These are phyloP conservation scores for Chaetomium cochliodes DNA, from an alignment of 495 filamentous ascomycete species.

Conservation along the genomic window DNA sequence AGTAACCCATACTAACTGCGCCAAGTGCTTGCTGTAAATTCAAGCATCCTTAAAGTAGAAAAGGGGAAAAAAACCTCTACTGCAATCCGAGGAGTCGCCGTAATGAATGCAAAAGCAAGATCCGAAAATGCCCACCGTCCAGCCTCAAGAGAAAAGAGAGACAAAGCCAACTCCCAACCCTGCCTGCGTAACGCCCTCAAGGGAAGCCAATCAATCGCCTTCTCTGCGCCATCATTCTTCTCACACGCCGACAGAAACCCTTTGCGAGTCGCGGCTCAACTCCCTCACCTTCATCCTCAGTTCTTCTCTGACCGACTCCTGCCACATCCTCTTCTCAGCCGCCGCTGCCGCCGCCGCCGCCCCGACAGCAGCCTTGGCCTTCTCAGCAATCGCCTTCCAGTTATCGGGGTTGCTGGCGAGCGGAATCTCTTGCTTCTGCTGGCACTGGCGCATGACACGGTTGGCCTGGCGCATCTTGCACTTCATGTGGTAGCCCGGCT, in stretches of 20 bases:
- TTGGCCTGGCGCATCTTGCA: slow-evolving; percentile 47
- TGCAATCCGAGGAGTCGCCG: neutral
- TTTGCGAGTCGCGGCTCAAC: slow-evolving; percentile 18
- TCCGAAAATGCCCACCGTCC: neutral
- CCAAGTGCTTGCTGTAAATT: neutral
- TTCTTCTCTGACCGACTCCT: slow-evolving; percentile 22
- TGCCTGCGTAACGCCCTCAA: neutral
- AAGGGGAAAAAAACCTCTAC: neutral
- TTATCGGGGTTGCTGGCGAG: neutral
- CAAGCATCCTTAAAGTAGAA: neutral
- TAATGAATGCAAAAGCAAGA: slow-evolving; percentile 7
- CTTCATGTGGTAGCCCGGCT: slow-evolving; percentile 40
- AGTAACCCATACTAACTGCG: neutral
- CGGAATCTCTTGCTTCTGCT: slow-evolving; percentile 16
- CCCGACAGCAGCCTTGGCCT: slow-evolving; percentile 33
- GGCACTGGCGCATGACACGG: slow-evolving; percentile 38
- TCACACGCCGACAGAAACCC: neutral
- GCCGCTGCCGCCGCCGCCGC: slow-evolving; percentile 20
- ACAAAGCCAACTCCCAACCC: neutral
- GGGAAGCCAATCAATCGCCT: neutral
- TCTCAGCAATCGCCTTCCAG: slow-evolving; percentile 26
- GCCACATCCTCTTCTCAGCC: slow-evolving; percentile 14
- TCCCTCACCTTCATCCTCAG: slow-evolving; percentile 23
- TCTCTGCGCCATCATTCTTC: neutral
- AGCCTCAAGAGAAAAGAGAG: neutral